Conservation (phyloP, 176 grass and related monocot species). For the Musa beccarii region DNA sequence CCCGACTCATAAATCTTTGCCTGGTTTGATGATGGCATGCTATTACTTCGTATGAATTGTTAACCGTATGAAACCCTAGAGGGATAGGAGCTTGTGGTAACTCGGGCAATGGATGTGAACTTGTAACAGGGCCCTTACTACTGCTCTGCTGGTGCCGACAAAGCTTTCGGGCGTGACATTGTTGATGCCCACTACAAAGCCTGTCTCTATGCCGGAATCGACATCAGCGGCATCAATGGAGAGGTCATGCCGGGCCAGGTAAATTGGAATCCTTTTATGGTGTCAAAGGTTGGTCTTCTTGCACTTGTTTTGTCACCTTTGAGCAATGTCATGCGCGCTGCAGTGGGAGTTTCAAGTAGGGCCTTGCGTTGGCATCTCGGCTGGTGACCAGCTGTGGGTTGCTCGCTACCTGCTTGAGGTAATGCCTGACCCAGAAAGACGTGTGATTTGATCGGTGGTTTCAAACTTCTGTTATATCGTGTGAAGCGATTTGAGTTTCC, state of each 20-base stretch:
- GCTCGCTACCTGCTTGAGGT: constrained; percentile 87
- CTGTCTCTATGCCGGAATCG: constrained; percentile 82
- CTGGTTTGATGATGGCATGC: background rate
- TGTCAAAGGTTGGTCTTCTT: too few relatives aligned
- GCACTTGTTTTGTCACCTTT: too few relatives aligned
- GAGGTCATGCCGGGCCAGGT: constrained; percentile 99
- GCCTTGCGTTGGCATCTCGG: constrained; percentile 75
- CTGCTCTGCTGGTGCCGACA: constrained; percentile 69
- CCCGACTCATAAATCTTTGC: background rate
- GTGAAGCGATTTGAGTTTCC: too few relatives aligned
- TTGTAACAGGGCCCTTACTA: constrained; percentile 79
- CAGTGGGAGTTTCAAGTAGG: constrained; percentile 99
- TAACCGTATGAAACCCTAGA: background rate
- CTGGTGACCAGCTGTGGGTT: constrained; percentile 56
- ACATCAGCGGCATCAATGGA: constrained; percentile 97
- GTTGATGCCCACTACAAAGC: constrained; percentile 96
- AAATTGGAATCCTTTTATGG: background rate
- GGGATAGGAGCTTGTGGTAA: background rate
- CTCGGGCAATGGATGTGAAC: background rate
- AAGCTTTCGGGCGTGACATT: constrained; percentile 85
- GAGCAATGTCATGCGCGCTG: background rate
- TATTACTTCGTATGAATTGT: background rate
- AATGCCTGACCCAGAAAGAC: background rate
- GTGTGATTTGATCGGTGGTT: background rate
- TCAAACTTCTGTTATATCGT: too few relatives aligned